phyloP scores from a whole-genome alignment of 306 rosid species.

The Elaeagnus macrophylla region DNA sequence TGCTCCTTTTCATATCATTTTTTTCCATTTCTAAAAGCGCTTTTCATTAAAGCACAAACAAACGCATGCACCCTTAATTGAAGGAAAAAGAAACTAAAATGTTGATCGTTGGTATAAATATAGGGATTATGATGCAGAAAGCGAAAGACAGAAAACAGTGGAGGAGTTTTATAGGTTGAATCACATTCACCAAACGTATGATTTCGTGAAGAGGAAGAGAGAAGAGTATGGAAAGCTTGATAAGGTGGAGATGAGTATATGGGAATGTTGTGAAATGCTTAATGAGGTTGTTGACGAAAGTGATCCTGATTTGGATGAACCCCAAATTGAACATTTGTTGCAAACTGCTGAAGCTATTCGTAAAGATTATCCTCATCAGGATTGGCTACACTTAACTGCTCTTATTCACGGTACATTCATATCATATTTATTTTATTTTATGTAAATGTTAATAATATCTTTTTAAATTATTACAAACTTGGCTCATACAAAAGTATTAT shows the following conservation, averaged over 20 bases:
- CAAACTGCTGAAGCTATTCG: slow-evolving; percentile 28
- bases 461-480: no score
- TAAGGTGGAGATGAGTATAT: slow-evolving; percentile 23
- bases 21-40: neutral
- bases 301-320: slow-evolving; percentile 26
- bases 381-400: slow-evolving; percentile 22
- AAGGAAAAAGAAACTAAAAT: no score
- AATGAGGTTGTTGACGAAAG: slow-evolving; percentile 22
- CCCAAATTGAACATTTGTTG: slow-evolving; percentile 23
- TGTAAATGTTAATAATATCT: no score
- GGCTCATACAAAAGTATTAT: no score
- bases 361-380: slow-evolving; percentile 21
- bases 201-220: slow-evolving; percentile 28
- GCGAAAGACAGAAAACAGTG: slow-evolving; percentile 48
- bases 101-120: neutral
- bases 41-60: neutral
- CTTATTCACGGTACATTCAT: slow-evolving; percentile 24
- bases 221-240: slow-evolving; percentile 18
- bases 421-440: no score
- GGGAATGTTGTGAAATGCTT: slow-evolving; percentile 25
- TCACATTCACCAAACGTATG: slow-evolving; percentile 56
- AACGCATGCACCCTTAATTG: neutral
- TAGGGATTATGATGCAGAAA: slow-evolving; percentile 33
- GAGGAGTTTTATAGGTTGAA: slow-evolving; percentile 54
- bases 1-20: no score